Evolutionary conservation across 2,329 filamentous ascomycete species (phyloP), one percentile per base, ranked within the genome.

Genomic region (Neoscytalidium dimidiatum): DNA sequence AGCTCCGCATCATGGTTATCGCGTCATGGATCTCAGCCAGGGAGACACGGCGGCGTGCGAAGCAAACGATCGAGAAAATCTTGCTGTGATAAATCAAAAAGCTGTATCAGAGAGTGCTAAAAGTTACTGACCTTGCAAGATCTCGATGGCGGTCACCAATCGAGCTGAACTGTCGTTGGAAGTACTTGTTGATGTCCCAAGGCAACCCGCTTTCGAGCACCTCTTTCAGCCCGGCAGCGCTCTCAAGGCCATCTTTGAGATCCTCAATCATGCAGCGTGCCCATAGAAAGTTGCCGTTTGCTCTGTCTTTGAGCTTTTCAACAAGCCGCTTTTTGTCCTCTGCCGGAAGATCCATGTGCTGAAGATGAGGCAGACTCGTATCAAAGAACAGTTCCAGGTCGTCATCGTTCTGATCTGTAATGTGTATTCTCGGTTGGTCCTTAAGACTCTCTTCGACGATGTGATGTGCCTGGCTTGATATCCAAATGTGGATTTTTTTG

Each of bases 271-370:
- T 63, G 28, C 51, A 52, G 9, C 17, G 26, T 6, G 64, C 64
- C 57, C 64, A 66, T 3, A 66, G 57, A 4, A 66, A 66, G n/a
- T 66, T 66, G 1, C 64, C 64, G 14, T 28, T 53, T 11, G 38
- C 46, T 19, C 19, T 38, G 2, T 51, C 19, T 9, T 31, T 49
- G 6, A 60, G 4, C 19, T 8, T 14, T 1, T 38, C n/a, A 8
- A 48, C 11, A n/a, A 61, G 17, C 13, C 17, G 3, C 9, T 49
- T 41, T 4, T 21, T 7, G 3, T 49, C 57, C 13, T 35, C 41
- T 2, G 31, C n/a, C 7, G 9, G 8, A 28, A 61, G 35, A 14
- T 46, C 56, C 13, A 60, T 6, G 5, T 46, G n/a, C 6, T 26
- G 26, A 19, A 56, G 41, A 13, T 21, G 28, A 2, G 48, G 41